Percentiles rank a stretch among this genome's conserved stretches.
Evolutionary conservation across 2,329 filamentous ascomycete species (phyloP).

Genomic region (Scedosporium aurantiacum): DNA sequence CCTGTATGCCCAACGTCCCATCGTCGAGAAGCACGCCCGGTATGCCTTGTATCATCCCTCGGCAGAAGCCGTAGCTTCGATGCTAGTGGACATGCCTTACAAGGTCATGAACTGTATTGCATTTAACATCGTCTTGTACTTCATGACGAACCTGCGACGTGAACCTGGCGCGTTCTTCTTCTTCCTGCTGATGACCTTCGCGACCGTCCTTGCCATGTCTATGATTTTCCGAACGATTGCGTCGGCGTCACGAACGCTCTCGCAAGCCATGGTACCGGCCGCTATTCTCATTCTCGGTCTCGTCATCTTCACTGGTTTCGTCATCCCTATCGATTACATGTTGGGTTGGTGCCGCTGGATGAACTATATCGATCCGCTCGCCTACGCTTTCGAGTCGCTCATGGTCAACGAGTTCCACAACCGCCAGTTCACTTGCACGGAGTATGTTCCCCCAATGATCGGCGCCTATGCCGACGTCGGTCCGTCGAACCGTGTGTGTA

Average conservation of each 20-base stretch:
- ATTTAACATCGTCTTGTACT: slow-evolving; percentile 77
- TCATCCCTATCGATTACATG: slow-evolving; percentile 58
- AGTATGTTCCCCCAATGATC: slow-evolving; percentile 31
- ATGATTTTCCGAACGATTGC: slow-evolving; percentile 78
- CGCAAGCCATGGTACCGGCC: slow-evolving; percentile 51
- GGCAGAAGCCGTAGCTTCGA: slow-evolving; percentile 76
- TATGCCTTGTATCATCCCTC: slow-evolving; percentile 87
- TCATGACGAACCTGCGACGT: slow-evolving; percentile 71
- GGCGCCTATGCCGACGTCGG: slow-evolving; percentile 25
- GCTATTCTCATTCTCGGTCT: slow-evolving; percentile 53
- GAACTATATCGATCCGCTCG: slow-evolving; percentile 68
- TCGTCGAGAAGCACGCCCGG: slow-evolving; percentile 79
- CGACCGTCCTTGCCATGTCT: slow-evolving; percentile 66
- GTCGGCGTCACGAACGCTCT: slow-evolving; percentile 60
- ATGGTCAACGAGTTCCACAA: slow-evolving; percentile 74
- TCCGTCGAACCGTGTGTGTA: slow-evolving; percentile 40
- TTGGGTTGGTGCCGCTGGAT: slow-evolving; percentile 74
- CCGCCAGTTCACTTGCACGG: slow-evolving; percentile 44
- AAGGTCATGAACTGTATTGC: slow-evolving; percentile 63
- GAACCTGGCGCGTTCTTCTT: slow-evolving; percentile 73
- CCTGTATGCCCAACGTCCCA: slow-evolving; percentile 77
- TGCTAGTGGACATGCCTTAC: slow-evolving; percentile 77
- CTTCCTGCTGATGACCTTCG: slow-evolving; percentile 67
- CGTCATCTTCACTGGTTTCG: slow-evolving; percentile 62
- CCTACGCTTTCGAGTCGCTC: slow-evolving; percentile 69